Percentiles rank a stretch among this genome's conserved stretches.
These are phyloP conservation scores for Pestalotiopsis sp. DNA, from an alignment of 2,329 filamentous ascomycete species.

Conservation along the genomic window DNA sequence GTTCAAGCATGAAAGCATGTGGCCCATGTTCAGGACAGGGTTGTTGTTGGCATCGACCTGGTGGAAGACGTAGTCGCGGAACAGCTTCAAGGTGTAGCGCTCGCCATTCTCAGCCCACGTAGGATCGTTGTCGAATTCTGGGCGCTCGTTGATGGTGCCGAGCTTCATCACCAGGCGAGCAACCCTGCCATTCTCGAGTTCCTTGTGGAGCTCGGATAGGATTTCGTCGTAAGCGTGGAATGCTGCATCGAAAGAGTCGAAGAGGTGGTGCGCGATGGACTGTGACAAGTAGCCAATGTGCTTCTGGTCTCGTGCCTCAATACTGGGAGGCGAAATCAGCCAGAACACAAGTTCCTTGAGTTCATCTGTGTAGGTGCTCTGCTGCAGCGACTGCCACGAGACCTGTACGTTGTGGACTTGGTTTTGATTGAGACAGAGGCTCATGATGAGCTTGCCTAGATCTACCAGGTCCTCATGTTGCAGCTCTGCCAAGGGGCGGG, in stretches of 20 bases:
- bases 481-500: slow-evolving; percentile 70
- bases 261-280: slow-evolving; percentile 77
- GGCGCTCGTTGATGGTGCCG: slow-evolving; percentile 85
- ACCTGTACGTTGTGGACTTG: slow-evolving; percentile 66
- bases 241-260: slow-evolving; percentile 74
- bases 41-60: slow-evolving; percentile 86
- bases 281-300: slow-evolving; percentile 79
- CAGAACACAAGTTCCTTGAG: slow-evolving; percentile 80
- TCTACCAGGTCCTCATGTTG: slow-evolving; percentile 87
- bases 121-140: slow-evolving; percentile 77
- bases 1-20: slow-evolving; percentile 85
- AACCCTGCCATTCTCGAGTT: slow-evolving; percentile 87
- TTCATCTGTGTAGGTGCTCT: slow-evolving; percentile 72
- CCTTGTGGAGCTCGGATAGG: slow-evolving; percentile 71
- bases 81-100: slow-evolving; percentile 89
- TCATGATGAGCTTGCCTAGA: slow-evolving; percentile 83
- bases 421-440: slow-evolving; percentile 73
- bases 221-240: slow-evolving; percentile 81
- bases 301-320: slow-evolving; percentile 52
- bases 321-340: slow-evolving; percentile 72
- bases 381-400: slow-evolving; percentile 75
- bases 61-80: slow-evolving; percentile 97
- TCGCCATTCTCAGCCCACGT: slow-evolving; percentile 93
- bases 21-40: slow-evolving; percentile 82
- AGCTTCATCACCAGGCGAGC: slow-evolving; percentile 82